Base-by-base conservation (phyloP, 441 rosid genomes). In the Gossypium trilobum region DNA sequence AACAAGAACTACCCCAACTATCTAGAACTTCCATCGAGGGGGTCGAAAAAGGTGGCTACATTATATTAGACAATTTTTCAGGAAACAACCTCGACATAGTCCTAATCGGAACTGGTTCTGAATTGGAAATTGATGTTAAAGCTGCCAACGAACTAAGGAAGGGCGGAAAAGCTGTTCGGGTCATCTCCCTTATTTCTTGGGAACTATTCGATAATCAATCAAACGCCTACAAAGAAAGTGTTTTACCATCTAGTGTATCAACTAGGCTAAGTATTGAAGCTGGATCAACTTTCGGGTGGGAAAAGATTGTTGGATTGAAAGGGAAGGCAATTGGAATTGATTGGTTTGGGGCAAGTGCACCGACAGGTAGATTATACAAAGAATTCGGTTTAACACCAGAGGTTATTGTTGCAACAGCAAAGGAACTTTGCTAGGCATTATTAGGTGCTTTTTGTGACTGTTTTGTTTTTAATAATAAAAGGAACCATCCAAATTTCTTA, bases 231-330 rank as follows among this genome's bases (percentile, higher is more conserved):
- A 92, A 89, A 84, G 95, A 92, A 78, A 88, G 92, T 54, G 95
- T 92, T 19, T 74, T 92, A 64, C 97, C 95, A 8, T 74, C 84
- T 33, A 71, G 80, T n/a, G 93, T 92, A 13, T 69, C 89, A 1
- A 88, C 90, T 10, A 84, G 96, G 73, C 92, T 92, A 14, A 90
- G 96, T 77, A 89, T 92, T 22, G 95, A 92, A 73, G 96, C 95
- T 13, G 97, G 88, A 56, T 75, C 93, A 13, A 92, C 97, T 64
- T 92, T 92, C 48, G 95, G 95, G 63, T 92, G 97, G 97, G 78
- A 70, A 59, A 92, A 87, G 85, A 82, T 90, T 51, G 81, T 90
- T 3, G 96, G 95, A 73, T 16, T 67, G 75, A 81, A 83, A 81
- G 97, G 95, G 56, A 90, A 89, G 78, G 86, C 93, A 1, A 88